Percentiles rank a stretch among this genome's conserved stretches.
phyloP scores from a whole-genome alignment of 495 filamentous ascomycete species.

The Collariella sp. region DNA sequence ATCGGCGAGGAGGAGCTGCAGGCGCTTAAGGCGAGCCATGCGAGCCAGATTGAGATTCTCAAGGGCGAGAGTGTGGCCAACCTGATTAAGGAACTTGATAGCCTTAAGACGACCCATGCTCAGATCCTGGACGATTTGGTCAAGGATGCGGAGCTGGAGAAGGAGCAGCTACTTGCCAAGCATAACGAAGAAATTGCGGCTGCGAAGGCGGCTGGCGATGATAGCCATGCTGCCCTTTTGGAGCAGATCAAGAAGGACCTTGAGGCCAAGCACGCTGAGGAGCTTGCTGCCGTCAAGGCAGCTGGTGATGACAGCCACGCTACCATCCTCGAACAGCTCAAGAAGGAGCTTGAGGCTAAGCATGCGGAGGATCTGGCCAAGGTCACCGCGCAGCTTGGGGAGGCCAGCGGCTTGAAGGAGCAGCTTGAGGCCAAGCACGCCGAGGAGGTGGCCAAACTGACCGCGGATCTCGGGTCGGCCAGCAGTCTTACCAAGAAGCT shows the following conservation, averaged over 20 bases:
- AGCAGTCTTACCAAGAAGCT: constrained; percentile 20
- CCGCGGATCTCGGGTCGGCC: constrained; percentile 31
- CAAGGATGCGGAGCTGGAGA: constrained; percentile 18
- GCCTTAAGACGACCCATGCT: constrained; percentile 33
- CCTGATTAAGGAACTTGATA: constrained; percentile 34
- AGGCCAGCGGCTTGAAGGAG: constrained; percentile 16
- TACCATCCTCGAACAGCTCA: constrained; percentile 20
- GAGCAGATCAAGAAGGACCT: constrained; percentile 20
- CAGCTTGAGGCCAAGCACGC: constrained; percentile 28
- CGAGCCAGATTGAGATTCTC: constrained; percentile 36
- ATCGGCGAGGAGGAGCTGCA: constrained; percentile 32
- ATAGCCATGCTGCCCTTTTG: constrained; percentile 20
- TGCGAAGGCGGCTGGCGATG: constrained; percentile 21
- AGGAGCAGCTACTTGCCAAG: constrained; percentile 32
- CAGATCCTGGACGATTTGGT: constrained; percentile 28
- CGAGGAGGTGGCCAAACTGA: constrained; percentile 21
- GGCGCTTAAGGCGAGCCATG: constrained; percentile 40
- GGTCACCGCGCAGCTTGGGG: constrained; percentile 34
- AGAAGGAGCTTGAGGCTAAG: constrained; percentile 18
- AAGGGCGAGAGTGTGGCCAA: constrained; percentile 32
- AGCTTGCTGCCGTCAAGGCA: constrained; percentile 24
- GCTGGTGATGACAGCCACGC: constrained; percentile 21
- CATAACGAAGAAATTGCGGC: constrained; percentile 32
- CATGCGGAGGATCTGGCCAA: constrained; percentile 20
- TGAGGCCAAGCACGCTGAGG: constrained; percentile 20